Conservation (phyloP, 257 asterid genomes). For the Solanum commersonii region DNA sequence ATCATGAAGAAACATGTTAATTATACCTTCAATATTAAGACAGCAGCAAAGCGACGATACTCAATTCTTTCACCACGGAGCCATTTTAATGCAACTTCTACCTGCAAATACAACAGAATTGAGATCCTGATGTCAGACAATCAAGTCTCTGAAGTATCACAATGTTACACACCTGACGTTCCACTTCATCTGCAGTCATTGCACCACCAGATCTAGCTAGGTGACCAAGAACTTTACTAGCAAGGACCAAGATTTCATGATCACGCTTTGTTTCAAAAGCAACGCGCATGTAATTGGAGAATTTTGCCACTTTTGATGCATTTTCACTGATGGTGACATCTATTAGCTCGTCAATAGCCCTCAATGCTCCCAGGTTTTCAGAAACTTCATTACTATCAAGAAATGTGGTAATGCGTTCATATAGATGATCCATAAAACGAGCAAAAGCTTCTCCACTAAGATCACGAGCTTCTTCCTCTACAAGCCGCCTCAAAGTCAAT, state of each 20-base stretch:
- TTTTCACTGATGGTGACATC: constrained; percentile 85
- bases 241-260: constrained; percentile 73
- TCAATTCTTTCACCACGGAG: constrained; percentile 92
- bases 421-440: constrained; percentile 86
- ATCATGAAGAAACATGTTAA: not conserved
- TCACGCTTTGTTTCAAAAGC: constrained; percentile 91
- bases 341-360: constrained; percentile 95
- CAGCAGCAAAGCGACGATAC: constrained; percentile 94
- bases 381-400: constrained; percentile 80
- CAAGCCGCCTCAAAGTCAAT: constrained; percentile 59
- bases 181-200: constrained; percentile 99
- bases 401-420: constrained; percentile 68
- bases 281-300: constrained; percentile 77
- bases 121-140: not conserved
- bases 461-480: constrained; percentile 89
- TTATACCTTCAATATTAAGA: constrained; percentile 79
- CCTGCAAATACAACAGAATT: constrained; percentile 40
- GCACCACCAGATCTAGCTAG: constrained; percentile 99
- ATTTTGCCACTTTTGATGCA: constrained; percentile 84
- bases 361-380: constrained; percentile 88
- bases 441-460: constrained; percentile 78
- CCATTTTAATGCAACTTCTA: constrained; percentile 86
- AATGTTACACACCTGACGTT: constrained; percentile 56
- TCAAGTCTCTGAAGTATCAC: constrained; percentile 2
- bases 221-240: constrained; percentile 94